phyloP scores from a whole-genome alignment of 148 eudicot species.

The Chenopodium formosanum region DNA sequence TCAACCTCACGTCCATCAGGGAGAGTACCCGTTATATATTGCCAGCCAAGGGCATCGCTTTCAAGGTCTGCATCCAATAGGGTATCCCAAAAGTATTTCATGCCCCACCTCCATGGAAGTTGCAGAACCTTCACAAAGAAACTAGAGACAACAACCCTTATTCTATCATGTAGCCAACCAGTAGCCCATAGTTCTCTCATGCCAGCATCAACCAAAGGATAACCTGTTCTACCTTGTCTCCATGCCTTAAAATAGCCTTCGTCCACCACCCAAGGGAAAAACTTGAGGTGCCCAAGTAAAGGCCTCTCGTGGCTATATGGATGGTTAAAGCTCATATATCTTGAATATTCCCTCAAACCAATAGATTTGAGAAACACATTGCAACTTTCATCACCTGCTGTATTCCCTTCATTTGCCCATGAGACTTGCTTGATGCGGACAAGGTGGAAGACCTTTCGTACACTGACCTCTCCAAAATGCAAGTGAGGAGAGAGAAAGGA shows the following conservation, averaged over 20 bases:
- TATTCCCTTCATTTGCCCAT: slow-evolving; percentile 92
- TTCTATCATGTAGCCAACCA: slow-evolving; percentile 96
- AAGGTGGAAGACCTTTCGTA: slow-evolving; percentile 82
- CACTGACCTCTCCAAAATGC: slow-evolving; percentile 96
- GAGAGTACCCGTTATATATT: slow-evolving; percentile 85
- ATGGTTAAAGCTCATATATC: slow-evolving; percentile 94
- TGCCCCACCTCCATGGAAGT: slow-evolving; percentile 99
- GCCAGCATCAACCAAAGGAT: slow-evolving; percentile 98
- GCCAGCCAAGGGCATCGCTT: slow-evolving; percentile 99
- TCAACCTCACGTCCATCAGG: slow-evolving; percentile 93
- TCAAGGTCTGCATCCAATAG: slow-evolving; percentile 96
- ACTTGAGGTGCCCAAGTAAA: slow-evolving; percentile 81
- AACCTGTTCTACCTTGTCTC: slow-evolving; percentile 99
- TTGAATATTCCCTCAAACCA: slow-evolving; percentile 90
- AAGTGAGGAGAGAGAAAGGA: slow-evolving; percentile 95
- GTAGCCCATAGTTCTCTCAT: slow-evolving; percentile 99
- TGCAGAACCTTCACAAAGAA: slow-evolving; percentile 97
- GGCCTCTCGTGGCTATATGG: slow-evolving; percentile 95
- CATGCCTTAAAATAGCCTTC: slow-evolving; percentile 87
- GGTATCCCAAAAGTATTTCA: slow-evolving; percentile 99
- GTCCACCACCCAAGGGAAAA: slow-evolving; percentile 91
- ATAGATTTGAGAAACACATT: slow-evolving; percentile 92
- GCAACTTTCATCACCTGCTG: slow-evolving; percentile 87
- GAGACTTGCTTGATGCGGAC: slow-evolving; percentile 80
- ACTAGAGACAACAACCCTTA: slow-evolving; percentile 91